These are phyloP conservation scores for Colletotrichum lupini DNA, from an alignment of 2,329 filamentous ascomycete species.

Conservation along the genomic window DNA sequence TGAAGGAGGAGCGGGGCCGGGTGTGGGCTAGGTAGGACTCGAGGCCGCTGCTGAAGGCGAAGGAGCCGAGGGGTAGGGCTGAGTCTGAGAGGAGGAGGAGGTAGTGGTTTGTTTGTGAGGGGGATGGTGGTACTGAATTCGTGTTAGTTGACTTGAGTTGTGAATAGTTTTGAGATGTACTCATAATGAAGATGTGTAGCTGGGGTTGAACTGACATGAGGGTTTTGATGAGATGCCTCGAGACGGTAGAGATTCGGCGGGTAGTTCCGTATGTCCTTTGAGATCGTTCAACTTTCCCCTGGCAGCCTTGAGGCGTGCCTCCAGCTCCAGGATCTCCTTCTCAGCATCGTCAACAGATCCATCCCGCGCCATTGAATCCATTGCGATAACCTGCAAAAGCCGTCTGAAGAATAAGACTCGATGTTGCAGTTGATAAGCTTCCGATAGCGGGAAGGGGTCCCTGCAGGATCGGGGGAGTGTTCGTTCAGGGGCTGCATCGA, in stretches of 20 bases:
- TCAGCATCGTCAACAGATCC: conserved; percentile 45
- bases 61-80: conserved; percentile 84
- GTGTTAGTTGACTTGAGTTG: conserved; percentile 2
- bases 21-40: conserved; percentile 85
- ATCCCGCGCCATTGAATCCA: conserved; percentile 40
- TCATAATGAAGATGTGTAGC: conserved; percentile 30
- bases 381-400: not conserved
- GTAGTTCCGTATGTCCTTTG: conserved; percentile 46
- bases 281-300: conserved; percentile 55
- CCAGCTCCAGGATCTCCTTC: conserved; percentile 69
- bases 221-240: conserved; percentile 13
- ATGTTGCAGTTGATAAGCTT: conserved; percentile 32
- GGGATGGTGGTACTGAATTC: conserved; percentile 18
- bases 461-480: conserved; percentile 1
- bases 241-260: not conserved
- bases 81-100: conserved; percentile 84
- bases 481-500: conserved; percentile 21
- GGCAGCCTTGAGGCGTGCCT: conserved; percentile 60
- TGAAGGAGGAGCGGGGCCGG: conserved; percentile 60
- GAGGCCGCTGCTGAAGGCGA: conserved; percentile 85
- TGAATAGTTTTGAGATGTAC: conserved; percentile 29
- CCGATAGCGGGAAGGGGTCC: conserved; percentile 25
- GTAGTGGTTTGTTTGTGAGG: conserved; percentile 63
- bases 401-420: not conserved
- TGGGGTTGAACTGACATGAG: conserved; percentile 35